Evolutionary conservation across 2,329 filamentous ascomycete species (phyloP), one percentile per base, ranked within the genome.

Genomic region (Colletotrichum sp.): DNA sequence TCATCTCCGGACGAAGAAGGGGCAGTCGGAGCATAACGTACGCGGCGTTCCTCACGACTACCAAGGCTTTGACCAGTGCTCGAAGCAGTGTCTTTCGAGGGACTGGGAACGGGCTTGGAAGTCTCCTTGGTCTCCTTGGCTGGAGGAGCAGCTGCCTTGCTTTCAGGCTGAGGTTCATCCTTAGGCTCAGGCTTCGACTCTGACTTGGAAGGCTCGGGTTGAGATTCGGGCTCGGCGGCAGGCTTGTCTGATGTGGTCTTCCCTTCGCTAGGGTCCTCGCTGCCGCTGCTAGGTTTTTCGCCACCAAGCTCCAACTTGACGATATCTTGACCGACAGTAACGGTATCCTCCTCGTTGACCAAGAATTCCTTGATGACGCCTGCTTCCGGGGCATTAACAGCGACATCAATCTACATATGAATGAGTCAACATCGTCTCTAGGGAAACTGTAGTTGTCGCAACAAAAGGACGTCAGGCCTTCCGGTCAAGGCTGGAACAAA

Each of bases 331-430:
- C 96, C 97, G 74, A 99, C 97, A 12, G 92, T 94, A 52, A 99
- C 97, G 26, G 96, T 99, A 83, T 98, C 97, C 83, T 99, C 97
- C 86, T 99, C 97, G 78, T 92, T 95, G 78, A 94, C 97, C 36
- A 99, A 90, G 74, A 98, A 92, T 86, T 99, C 96, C 86, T 95
- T 98, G 87, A 99, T 95, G 34, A 93, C 95, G 79, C 97, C 97
- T 55, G 96, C 92, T 81, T 96, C 93, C 9, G 97, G 95, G 18
- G 97, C 96, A 86, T 98, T 99, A 83, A 99, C 96, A 30, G 96
- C 94, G 62, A 99, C 95, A 85, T 99, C 97, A 83, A 99, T 99
- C 96, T 97, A 78, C 10, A 32, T n/a, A 24, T 26, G 55, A 15
- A 15, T n/a, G 13, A 30, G 55, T 62, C 39, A 75, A 59, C 24